Evolutionary conservation across 2,329 filamentous ascomycete genomes (phyloP), one percentile per base, ranked within the genome.

Genomic region (Pseudonectria buxi): DNA sequence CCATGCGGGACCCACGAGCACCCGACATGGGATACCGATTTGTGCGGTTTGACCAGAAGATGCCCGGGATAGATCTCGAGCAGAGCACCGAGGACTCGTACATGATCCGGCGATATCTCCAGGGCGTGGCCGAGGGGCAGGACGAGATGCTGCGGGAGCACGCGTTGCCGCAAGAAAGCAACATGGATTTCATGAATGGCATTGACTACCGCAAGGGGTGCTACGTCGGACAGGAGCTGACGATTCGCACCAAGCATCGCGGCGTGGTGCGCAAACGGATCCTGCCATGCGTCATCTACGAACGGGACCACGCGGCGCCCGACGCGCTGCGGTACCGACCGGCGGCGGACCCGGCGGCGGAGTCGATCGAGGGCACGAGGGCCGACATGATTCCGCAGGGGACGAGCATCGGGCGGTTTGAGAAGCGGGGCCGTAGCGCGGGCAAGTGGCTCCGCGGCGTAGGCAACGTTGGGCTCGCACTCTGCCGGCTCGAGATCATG

Each of bases 121-220:
- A 76, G 36, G 92, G 92, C 32, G 76, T 98, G 2, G 70, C 90
- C 1, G 92, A 98, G 64, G 90, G 92, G 2, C 85, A 86, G 56
- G 58, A 65, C 12, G 92, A 98, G 66, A 80, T 98, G 14, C 58
- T 76, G 6, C 65, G 71, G 39, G 83, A 83, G 45, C 66, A 72
- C 13, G 80, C 87, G 1, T 68, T 98, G 36, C 90, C 92, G 1
- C 81, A 89, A 60, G 90, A 96, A 62, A 82, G 74, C 55, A 95
- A 95, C 58, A 74, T 96, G 57, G 92, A 98, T 61, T 65, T 86
- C 40, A 86, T 86, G 72, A 74, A 76, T 31, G 92, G 79, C 16
- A 82, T 98, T 47, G 86, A 95, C 62, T 98, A 92, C 66, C 79
- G 79, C 55, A 98, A 98, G 66, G 92, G 92, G 7, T 98, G 92